Evolutionary conservation across 2,329 filamentous ascomycete genomes (phyloP), one percentile per base, ranked within the genome.

Genomic region (Monilinia vaccinii-corymbosi): DNA sequence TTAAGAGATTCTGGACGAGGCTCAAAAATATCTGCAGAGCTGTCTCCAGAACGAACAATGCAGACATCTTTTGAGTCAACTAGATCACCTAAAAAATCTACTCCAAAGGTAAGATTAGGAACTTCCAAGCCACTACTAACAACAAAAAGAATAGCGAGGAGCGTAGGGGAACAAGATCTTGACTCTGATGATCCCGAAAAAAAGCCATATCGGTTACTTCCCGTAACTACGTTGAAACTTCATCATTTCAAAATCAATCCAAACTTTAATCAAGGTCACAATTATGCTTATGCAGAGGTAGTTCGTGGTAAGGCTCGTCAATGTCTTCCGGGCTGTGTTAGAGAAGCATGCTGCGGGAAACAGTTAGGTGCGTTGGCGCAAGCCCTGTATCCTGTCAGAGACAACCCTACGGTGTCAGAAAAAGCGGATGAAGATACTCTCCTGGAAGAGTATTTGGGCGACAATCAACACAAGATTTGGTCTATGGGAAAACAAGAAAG

Each of bases 241-340:
- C 72, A 75, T 25, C 79, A 88, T 73, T 89, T 89, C 75, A 86
- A 81, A 67, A 76, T 87, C 61, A 88, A 89, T 60, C 80, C 83
- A 2, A 72, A 75, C 4, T 78, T 77, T 67, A 86, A 85, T 61
- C 75, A 83, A 56, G 82, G 83, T 8, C 73, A 80, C 45, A 77
- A 81, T 58, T 84, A 79, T 68, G 84, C 85, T 13, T 88, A 81
- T 69, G 73, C 75, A 9, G 80, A 86, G 59, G 80, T 84, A 13
- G 76, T 87, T 34, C 82, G 85, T 58, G 80, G 78, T 45, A 79
- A 77, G 62, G 78, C 81, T 46, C 82, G 84, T 23, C 79, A 79
- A 65, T 85, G 82, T 66, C 73, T 88, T 1, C 78, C 79, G 18
- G 82, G 82, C 9, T 89, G 86, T 68, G 84, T 76, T 76, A 73